These are phyloP conservation scores for Coniophora puteana DNA, from an alignment of 1,284 basidiomycete genomes.

Conservation along the genomic window DNA sequence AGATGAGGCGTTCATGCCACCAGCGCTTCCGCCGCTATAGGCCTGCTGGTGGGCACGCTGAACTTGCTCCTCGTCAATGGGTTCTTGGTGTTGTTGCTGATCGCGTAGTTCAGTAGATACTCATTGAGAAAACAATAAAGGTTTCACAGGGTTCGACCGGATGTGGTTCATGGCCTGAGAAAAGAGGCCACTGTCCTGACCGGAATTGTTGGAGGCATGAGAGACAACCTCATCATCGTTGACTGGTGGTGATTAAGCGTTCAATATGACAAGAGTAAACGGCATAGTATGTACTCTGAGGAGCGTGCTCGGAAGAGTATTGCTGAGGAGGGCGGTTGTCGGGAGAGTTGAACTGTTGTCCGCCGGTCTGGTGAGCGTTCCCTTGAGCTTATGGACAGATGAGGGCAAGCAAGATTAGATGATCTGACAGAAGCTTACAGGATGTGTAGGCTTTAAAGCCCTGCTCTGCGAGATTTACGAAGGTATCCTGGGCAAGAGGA, in stretches of 20 bases:
- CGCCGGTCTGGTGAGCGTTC: constrained; percentile 46
- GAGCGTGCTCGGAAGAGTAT: constrained; percentile 21
- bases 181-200: constrained; percentile 50
- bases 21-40: neutral
- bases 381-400: constrained; percentile 15
- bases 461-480: constrained; percentile 67
- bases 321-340: constrained; percentile 31
- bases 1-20: constrained; percentile 1
- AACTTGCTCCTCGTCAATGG: constrained; percentile 66
- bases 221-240: constrained; percentile 54
- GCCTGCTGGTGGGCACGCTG: constrained; percentile 28
- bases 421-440: constrained; percentile 24
- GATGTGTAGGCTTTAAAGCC: constrained; percentile 50
- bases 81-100: constrained; percentile 49
- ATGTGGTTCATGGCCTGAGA: constrained; percentile 48
- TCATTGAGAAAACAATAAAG: neutral
- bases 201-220: constrained; percentile 46
- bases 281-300: constrained; percentile 24
- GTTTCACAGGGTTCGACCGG: constrained; percentile 45
- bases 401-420: constrained; percentile 10
- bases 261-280: constrained; percentile 4
- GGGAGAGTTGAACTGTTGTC: constrained; percentile 55
- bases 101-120: neutral
- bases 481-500: constrained; percentile 45
- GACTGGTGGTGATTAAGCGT: constrained; percentile 37